Base-by-base conservation (phyloP, 2,329 filamentous ascomycete genomes). In the Claviceps spartinae region DNA sequence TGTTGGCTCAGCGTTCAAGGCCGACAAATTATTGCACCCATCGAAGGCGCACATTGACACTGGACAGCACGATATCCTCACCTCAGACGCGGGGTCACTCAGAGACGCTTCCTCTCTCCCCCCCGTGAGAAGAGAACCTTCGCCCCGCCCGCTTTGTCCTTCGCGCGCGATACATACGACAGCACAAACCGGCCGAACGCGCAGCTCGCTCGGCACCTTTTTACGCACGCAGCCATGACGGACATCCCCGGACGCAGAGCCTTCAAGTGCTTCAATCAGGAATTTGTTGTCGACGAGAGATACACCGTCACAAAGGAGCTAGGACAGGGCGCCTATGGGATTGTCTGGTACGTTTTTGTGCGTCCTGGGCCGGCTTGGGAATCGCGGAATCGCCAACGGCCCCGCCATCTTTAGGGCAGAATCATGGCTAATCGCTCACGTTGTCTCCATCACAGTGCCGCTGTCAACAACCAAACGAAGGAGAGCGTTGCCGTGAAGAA, bases 191-290 rank as follows among this genome's bases (percentile, higher is more conserved):
- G 20, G 26, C 26, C 38, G 34, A 36, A 48, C 37, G 38, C 37
- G 45, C 45, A 49, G 41, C 22, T 24, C 20, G 46, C n/a, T 22
- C 40, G 36, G 48, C 24, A 40, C 41, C 16, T 36, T 22, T 30
- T 22, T 30, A 42, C 43, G 43, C 42, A 49, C 44, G 48, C 50
- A 59, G 61, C 54, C 60, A 71, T 71, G 69, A 60, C 64, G 53
- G 69, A 72, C 54, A 65, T 72, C 45, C 64, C 72, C 59, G 67
- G 69, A 65, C 85, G 89, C 72, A 96, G 95, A 79, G 81, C 91
- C 70, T 96, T 95, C 79, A 95, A 95, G 83, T 90, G 98, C 69
- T 98, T 98, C 75, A 96, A 96, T 77, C 93, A 98, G 67, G 93
- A 98, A 75, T 98, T 98, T 67, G 83, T 96, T 62, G 93, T 97